phyloP scores from a whole-genome alignment of 495 filamentous ascomycete species.

The Hyaloscypha bicolor region DNA sequence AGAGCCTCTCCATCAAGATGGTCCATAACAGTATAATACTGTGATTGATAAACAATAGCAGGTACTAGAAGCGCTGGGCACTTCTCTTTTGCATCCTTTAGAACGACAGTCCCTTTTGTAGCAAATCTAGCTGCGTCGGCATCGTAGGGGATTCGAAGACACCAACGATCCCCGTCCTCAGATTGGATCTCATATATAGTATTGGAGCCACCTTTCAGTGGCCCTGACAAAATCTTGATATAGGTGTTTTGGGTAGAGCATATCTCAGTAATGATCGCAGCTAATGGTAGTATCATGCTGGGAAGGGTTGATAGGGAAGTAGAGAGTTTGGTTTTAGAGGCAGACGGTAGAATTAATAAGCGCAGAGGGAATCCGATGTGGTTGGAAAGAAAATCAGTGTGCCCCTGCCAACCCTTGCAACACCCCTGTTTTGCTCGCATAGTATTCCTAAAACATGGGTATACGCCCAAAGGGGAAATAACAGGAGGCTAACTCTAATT shows the following conservation, averaged over 20 bases:
- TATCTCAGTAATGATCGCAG: constrained; percentile 2
- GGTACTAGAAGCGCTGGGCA: neutral
- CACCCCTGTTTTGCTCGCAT: no score
- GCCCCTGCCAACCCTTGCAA: no score
- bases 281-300: constrained; percentile 5
- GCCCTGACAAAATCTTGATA: constrained; percentile 8
- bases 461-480: no score
- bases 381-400: no score
- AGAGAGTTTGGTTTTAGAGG: constrained; percentile 3
- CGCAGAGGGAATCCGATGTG: constrained; percentile 3
- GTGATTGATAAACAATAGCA: constrained; percentile 6
- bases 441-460: no score
- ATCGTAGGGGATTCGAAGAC: constrained; percentile 3
- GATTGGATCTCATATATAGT: constrained; percentile 8
- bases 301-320: constrained; percentile 1
- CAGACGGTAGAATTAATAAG: constrained; percentile 2
- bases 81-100: constrained; percentile 4
- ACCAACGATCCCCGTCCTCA: constrained; percentile 5
- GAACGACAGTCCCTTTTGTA: constrained; percentile 4
- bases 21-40: constrained; percentile 6
- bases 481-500: no score
- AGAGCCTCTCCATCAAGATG: constrained; percentile 5
- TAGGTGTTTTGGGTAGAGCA: neutral
- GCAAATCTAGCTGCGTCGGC: constrained; percentile 1
- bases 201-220: constrained; percentile 4